These are phyloP conservation scores for Hyphochytrium catenoides DNA, from an alignment of 352 stramenopile genomes.

Conservation along the genomic window DNA sequence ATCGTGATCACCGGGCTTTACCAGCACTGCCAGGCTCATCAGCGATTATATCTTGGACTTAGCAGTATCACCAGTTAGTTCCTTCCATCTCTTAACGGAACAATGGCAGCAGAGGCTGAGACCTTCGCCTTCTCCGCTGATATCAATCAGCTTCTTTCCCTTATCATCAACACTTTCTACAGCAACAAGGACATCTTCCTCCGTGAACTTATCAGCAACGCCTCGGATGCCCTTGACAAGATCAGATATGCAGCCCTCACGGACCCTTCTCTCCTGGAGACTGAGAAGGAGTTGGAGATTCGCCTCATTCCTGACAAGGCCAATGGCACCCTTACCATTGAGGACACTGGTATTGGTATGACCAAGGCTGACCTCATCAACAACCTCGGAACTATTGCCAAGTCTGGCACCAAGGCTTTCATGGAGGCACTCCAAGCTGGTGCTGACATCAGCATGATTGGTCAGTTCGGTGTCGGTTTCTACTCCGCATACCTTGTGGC, in stretches of 20 bases:
- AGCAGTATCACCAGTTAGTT: too few species aligned
- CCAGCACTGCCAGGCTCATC: too few species aligned
- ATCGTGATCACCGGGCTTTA: too few species aligned
- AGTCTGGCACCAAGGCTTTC: conserved; percentile 99
- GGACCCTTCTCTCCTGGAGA: conserved; percentile 80
- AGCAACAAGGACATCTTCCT: conserved; percentile 99
- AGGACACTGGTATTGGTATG: conserved; percentile 98
- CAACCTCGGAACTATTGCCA: conserved; percentile 99
- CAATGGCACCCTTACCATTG: conserved; percentile 96
- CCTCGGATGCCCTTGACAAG: conserved; percentile 90
- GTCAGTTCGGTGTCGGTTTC: conserved; percentile 99
- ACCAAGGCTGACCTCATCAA: conserved; percentile 98
- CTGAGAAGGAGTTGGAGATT: conserved; percentile 94
- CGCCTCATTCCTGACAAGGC: conserved; percentile 97
- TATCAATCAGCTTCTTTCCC: conserved; percentile 97
- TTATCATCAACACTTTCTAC: conserved; percentile 99
- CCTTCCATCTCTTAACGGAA: too few species aligned
- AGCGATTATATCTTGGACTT: too few species aligned
- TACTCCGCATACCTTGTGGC: conserved; percentile 99
- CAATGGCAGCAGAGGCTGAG: conserved; percentile 53
- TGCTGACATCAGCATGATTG: conserved; percentile 98
- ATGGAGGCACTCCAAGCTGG: conserved; percentile 94
- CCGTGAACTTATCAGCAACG: conserved; percentile 87
- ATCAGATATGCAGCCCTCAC: conserved; percentile 91
- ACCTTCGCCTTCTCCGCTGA: conserved; percentile 98